These are phyloP conservation scores for Opeltia flavorubescens DNA, from an alignment of 495 filamentous ascomycete species.

Conservation along the genomic window DNA sequence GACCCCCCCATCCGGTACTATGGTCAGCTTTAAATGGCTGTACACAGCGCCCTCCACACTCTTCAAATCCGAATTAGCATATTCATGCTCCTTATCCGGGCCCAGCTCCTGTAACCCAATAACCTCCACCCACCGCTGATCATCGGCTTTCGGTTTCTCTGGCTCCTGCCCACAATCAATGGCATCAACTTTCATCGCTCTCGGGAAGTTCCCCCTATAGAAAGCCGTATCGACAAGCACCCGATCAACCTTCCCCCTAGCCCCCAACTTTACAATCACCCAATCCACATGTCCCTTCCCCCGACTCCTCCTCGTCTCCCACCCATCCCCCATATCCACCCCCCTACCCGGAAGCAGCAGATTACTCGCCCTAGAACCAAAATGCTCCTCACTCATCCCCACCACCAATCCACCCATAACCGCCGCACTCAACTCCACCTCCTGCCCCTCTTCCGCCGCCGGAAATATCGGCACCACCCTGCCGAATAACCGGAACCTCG, in stretches of 20 bases:
- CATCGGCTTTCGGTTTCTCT: constrained; percentile 41
- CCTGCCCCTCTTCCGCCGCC: constrained; percentile 32
- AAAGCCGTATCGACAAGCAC: constrained; percentile 79
- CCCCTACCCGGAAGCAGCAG: constrained; percentile 74
- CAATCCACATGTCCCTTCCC: constrained; percentile 72
- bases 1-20: constrained; percentile 84
- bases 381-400: constrained; percentile 73
- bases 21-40: constrained; percentile 75
- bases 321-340: constrained; percentile 87
- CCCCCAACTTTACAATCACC: constrained; percentile 66
- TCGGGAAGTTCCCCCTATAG: constrained; percentile 82
- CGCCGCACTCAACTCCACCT: constrained; percentile 73
- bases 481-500: constrained; percentile 70
- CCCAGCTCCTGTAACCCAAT: constrained; percentile 52
- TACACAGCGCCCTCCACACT: constrained; percentile 39
- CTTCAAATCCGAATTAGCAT: constrained; percentile 31
- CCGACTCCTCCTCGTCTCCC: constrained; percentile 77
- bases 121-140: constrained; percentile 55
- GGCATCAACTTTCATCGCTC: constrained; percentile 46
- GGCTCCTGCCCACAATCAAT: constrained; percentile 48
- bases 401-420: constrained; percentile 68
- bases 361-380: constrained; percentile 61
- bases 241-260: constrained; percentile 51
- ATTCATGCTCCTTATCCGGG: constrained; percentile 74
- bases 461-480: constrained; percentile 61